These are phyloP conservation scores for Pholiota conissans DNA, from an alignment of 768 basidiomycete species.

Conservation along the genomic window DNA sequence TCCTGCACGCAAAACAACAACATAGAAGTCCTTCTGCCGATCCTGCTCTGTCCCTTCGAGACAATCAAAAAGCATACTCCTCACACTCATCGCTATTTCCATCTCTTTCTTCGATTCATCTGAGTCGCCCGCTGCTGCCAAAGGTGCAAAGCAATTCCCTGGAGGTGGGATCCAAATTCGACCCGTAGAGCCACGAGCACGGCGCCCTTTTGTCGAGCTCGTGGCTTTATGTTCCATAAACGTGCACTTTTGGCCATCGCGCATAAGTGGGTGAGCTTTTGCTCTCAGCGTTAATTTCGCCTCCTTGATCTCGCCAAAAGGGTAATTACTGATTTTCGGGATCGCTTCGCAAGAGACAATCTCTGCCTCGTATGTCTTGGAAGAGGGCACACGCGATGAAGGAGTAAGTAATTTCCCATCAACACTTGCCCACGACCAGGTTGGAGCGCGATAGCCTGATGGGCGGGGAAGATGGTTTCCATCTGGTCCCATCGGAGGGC, in stretches of 20 bases:
- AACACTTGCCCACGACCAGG: constrained; percentile 10
- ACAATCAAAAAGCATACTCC: not conserved
- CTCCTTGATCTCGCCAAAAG: not conserved
- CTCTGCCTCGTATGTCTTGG: not conserved
- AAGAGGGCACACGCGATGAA: not conserved
- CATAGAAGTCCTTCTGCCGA: not conserved
- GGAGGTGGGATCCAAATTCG: not conserved
- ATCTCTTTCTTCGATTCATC: not conserved
- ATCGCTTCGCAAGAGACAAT: not conserved
- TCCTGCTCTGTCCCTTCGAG: constrained; percentile 1
- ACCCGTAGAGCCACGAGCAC: not conserved
- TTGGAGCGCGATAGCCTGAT: constrained; percentile 5
- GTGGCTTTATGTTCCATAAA: not conserved
- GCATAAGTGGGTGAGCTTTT: not conserved
- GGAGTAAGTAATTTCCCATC: not conserved
- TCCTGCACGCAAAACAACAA: constrained; percentile 2
- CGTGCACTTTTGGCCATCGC: not conserved
- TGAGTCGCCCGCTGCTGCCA: not conserved
- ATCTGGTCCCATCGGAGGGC: not conserved
- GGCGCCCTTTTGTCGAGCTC: not conserved
- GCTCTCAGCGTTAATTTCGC: not conserved
- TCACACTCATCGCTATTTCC: not conserved
- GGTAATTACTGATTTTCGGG: not conserved
- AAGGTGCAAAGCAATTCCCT: not conserved
- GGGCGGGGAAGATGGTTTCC: not conserved